These are phyloP conservation scores for Drosera spatulata DNA, from an alignment of 179 eudicot genomes.

Conservation along the genomic window DNA sequence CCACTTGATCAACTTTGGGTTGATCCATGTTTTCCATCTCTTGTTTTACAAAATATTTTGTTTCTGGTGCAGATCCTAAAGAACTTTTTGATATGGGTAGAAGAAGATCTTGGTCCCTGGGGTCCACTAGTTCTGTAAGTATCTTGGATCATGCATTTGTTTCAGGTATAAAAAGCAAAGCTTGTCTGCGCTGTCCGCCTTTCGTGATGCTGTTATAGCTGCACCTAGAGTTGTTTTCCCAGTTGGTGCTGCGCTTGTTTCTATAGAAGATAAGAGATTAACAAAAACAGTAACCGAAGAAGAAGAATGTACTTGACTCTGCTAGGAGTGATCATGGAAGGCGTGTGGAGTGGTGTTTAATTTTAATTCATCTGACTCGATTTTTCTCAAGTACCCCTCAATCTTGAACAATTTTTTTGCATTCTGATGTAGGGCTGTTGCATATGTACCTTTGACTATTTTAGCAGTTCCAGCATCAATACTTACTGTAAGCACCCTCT, in stretches of 20 bases:
- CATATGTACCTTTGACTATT: conserved; percentile 76
- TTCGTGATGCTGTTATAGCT: neutral
- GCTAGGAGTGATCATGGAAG: neutral
- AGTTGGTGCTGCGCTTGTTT: too few relatives aligned
- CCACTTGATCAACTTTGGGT: too few relatives aligned
- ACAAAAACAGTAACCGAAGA: too few relatives aligned
- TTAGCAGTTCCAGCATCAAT: conserved; percentile 91
- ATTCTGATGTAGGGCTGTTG: conserved; percentile 54
- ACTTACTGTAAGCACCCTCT: conserved; percentile 52
- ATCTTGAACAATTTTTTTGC: neutral
- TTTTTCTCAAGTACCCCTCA: neutral
- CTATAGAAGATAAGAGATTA: too few relatives aligned
- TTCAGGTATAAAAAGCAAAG: neutral
- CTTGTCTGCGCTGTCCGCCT: neutral
- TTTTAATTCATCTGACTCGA: neutral
- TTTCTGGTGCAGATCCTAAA: conserved; percentile 38
- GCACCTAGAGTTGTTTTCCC: too few relatives aligned
- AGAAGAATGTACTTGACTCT: neutral
- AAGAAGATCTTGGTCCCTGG: conserved; percentile 74
- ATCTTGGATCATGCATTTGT: conserved; percentile 1
- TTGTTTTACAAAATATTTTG: too few relatives aligned
- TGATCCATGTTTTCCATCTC: too few relatives aligned
- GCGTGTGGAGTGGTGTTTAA: neutral
- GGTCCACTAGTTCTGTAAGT: conserved; percentile 86
- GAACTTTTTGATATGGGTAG: conserved; percentile 63